phyloP scores from a whole-genome alignment of 805 yeast species.

The Yamadazyma endophytica region DNA sequence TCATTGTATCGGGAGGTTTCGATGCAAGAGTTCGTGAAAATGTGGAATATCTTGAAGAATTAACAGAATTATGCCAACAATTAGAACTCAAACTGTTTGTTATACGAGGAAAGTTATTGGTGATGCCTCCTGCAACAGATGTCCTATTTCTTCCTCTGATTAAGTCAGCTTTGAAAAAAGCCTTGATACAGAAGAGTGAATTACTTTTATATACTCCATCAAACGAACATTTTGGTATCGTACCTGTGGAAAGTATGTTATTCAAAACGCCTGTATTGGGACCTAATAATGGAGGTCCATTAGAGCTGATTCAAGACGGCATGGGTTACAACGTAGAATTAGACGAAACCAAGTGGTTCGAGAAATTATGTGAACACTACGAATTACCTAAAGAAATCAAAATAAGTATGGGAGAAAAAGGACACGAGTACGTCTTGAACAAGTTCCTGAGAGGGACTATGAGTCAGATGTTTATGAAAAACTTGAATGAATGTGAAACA shows the following conservation, averaged over 20 bases:
- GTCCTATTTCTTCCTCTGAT: conserved; percentile 81
- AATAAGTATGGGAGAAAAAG: conserved; percentile 29
- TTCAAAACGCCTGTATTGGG: conserved; percentile 82
- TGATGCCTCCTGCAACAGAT: conserved; percentile 34
- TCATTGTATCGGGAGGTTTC: conserved; percentile 89
- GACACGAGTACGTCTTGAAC: conserved; percentile 30
- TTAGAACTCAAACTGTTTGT: conserved; percentile 46
- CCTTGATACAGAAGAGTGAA: conserved; percentile 53
- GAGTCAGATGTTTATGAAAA: conserved; percentile 27
- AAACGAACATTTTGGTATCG: conserved; percentile 95
- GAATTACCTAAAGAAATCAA: conserved; percentile 17
- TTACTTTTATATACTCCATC: conserved; percentile 84
- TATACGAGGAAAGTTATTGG: conserved; percentile 33
- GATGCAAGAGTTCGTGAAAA: conserved; percentile 76
- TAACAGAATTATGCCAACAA: conserved; percentile 45
- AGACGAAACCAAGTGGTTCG: conserved; percentile 51
- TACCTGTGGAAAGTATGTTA: conserved; percentile 93
- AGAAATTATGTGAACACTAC: conserved; percentile 40
- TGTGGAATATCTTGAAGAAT: conserved; percentile 61
- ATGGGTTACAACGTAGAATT: conserved; percentile 63
- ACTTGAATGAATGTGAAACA: conserved; percentile 9
- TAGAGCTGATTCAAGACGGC: conserved; percentile 62
- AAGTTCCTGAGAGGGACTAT: conserved; percentile 45
- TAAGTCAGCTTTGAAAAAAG: conserved; percentile 57
- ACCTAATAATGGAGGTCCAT: conserved; percentile 87